Percentiles rank a stretch among this genome's conserved stretches.
Evolutionary conservation across 768 basidiomycete genomes (phyloP).

Genomic region (Lanmaoa rubissima): DNA sequence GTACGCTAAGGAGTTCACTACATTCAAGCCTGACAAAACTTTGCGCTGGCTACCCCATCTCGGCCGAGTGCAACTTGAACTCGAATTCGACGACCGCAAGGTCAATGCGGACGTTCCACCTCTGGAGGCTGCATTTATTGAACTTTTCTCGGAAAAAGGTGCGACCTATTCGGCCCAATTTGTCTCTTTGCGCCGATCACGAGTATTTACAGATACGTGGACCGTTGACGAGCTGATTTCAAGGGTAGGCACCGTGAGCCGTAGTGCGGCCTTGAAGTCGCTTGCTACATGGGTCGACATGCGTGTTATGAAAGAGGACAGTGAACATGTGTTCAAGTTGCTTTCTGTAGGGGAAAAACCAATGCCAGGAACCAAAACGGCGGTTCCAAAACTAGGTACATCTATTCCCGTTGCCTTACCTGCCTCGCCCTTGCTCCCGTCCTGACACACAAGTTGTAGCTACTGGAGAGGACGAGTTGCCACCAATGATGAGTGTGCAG

Average conservation of each 20-base stretch:
- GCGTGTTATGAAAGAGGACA: conserved; percentile 74
- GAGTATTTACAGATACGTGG: conserved; percentile 55
- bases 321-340: conserved; percentile 56
- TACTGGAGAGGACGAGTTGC: conserved; percentile 44
- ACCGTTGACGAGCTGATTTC: conserved; percentile 63
- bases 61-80: conserved; percentile 76
- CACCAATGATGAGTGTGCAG: conserved; percentile 54
- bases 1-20: conserved; percentile 75
- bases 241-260: conserved; percentile 64
- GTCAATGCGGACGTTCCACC: conserved; percentile 77
- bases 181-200: background rate
- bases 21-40: conserved; percentile 90
- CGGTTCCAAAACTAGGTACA: conserved; percentile 27
- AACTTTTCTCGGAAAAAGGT: conserved; percentile 78
- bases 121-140: conserved; percentile 87
- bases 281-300: conserved; percentile 81
- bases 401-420: background rate
- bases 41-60: conserved; percentile 88
- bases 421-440: background rate
- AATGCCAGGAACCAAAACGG: conserved; percentile 24
- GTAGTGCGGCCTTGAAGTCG: conserved; percentile 65
- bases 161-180: conserved; percentile 2
- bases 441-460: conserved; percentile 10
- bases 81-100: conserved; percentile 80
- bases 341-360: conserved; percentile 60